Evolutionary conservation across 768 basidiomycete genomes (phyloP).

Genomic region (Polyporus arcularius): DNA sequence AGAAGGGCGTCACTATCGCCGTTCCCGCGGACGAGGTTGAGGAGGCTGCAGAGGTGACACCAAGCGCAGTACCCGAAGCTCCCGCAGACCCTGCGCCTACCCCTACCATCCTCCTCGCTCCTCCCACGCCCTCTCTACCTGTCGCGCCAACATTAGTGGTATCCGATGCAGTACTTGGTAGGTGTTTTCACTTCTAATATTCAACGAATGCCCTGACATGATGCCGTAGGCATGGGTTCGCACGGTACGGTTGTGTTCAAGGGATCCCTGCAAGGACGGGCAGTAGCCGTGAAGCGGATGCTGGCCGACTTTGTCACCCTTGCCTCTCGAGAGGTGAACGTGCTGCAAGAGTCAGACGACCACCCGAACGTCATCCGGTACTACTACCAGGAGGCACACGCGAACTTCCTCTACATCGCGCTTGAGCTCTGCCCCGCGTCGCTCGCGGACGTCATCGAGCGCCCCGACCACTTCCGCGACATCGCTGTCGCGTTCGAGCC

Average conservation of each 20-base stretch:
- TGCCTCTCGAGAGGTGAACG: conserved; percentile 88
- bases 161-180: conserved; percentile 76
- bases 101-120: conserved; percentile 23
- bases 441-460: conserved; percentile 84
- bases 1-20: conserved; percentile 25
- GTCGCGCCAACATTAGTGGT: conserved; percentile 59
- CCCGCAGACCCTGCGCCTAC: conserved; percentile 9
- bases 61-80: conserved; percentile 14
- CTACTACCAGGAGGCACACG: conserved; percentile 93
- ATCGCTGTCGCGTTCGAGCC: conserved; percentile 79
- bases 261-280: conserved; percentile 94
- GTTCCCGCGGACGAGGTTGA: conserved; percentile 16
- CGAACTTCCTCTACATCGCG: conserved; percentile 96
- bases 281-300: conserved; percentile 97
- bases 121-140: conserved; percentile 23
- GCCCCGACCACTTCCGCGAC: conserved; percentile 75
- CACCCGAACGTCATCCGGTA: conserved; percentile 99
- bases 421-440: conserved; percentile 93
- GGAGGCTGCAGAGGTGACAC: conserved; percentile 8
- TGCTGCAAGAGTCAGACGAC: conserved; percentile 96
- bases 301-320: conserved; percentile 95
- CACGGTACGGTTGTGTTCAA: conserved; percentile 96
- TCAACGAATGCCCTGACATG: not conserved
- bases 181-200: conserved; percentile 22
- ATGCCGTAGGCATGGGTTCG: conserved; percentile 80